Percentiles rank a stretch among this genome's conserved stretches.
These are phyloP conservation scores for Aspergillus proliferans DNA, from an alignment of 2,329 filamentous ascomycete species.

Conservation along the genomic window DNA sequence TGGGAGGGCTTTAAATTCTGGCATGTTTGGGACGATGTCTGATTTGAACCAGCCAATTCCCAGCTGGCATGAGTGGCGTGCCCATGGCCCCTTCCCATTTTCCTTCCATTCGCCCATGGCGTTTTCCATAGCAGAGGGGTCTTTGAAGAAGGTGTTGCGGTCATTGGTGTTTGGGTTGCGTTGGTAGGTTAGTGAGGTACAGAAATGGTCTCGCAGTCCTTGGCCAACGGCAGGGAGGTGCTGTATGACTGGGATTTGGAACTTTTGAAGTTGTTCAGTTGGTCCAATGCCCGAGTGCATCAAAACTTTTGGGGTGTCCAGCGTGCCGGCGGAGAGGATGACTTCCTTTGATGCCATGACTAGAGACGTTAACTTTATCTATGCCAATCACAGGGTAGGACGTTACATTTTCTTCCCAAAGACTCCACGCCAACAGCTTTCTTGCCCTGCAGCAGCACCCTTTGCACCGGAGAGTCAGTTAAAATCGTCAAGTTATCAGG, in stretches of 20 bases:
- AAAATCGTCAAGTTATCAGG: constrained; percentile 51
- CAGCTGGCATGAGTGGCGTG: constrained; percentile 23
- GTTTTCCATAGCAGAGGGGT: constrained; percentile 36
- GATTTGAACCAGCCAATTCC: constrained; percentile 39
- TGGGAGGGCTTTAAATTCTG: constrained; percentile 49
- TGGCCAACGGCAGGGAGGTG: constrained; percentile 40
- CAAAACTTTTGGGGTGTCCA: constrained; percentile 38
- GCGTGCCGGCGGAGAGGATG: constrained; percentile 34
- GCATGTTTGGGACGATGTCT: constrained; percentile 31
- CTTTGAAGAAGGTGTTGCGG: constrained; percentile 43
- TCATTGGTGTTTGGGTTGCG: constrained; percentile 39
- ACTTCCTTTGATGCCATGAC: constrained; percentile 34
- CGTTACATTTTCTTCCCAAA: constrained; percentile 35
- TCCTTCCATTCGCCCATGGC: constrained; percentile 46
- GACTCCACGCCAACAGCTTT: constrained; percentile 43
- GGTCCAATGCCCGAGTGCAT: constrained; percentile 47
- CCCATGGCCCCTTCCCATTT: constrained; percentile 35
- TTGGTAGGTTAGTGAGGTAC: constrained; percentile 27
- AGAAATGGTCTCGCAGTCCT: constrained; percentile 41
- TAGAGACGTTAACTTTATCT: constrained; percentile 1
- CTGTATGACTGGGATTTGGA: constrained; percentile 37
- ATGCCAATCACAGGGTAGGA: neutral
- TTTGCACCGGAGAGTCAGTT: constrained; percentile 44
- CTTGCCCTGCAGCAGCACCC: constrained; percentile 43
- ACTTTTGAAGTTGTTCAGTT: constrained; percentile 33